Base-by-base conservation (phyloP, 2,329 filamentous ascomycete species). In the Zasmidium citrigriseum region DNA sequence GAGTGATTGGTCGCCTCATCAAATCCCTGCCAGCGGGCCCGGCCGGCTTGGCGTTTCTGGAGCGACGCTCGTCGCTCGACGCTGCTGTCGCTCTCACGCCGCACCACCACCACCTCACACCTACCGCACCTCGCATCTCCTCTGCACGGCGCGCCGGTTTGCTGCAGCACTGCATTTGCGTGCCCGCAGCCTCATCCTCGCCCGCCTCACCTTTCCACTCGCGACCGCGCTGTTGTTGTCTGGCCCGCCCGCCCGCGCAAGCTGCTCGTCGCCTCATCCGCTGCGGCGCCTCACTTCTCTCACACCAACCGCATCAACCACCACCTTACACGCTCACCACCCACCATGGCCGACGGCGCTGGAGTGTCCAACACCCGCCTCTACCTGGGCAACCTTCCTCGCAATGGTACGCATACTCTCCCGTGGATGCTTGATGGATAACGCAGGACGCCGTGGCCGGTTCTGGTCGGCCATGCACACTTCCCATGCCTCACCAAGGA, bases 301-400 rank as follows among this genome's bases (percentile, higher is more conserved):
- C 52, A 46, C 27, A 22, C 14, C 27, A 10, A 34, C 10, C 41
- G 14, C 7, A 4, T 9, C 46, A 23, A 49, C 27, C 46, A 49
- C 48, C 48, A 4, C 5, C 48, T 38, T 27, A 14, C 48, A n/a
- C 21, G 23, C 22, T 23, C 22, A 23, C 47, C 24, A 44, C 25
- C 24, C 38, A 46, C 3, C 41, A 41, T 34, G 16, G 45, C 46
- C 21, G 55, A 49, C 38, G 46, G 44, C 16, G 55, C 54, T 41
- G 46, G 48, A 22, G 55, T 57, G 18, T 48, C 41, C 44, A 57
- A 57, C 49, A 57, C 55, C 18, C 48, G 55, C 18, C 55, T 57
- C 41, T 57, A 57, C 50, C 56, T 58, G 23, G 56, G 93, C 79
- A 98, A 98, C 81, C 89, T 99, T 77, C 93, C 95, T 78, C 91